These are phyloP conservation scores for Magnolia changhungtana DNA, from an alignment of 164 flowering plant genomes.

Conservation along the genomic window DNA sequence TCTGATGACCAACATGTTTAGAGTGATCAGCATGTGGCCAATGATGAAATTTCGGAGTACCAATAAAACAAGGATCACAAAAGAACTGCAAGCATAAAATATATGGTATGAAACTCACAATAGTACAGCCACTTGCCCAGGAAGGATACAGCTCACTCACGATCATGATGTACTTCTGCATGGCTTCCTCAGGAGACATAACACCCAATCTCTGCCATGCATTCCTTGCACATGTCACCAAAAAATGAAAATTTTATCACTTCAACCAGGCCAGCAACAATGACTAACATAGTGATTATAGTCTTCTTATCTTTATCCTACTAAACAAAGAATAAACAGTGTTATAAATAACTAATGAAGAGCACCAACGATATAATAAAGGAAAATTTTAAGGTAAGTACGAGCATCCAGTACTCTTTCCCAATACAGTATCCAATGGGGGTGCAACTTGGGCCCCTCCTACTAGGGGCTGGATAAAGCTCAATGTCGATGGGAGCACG, in stretches of 20 bases:
- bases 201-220: slow-evolving; percentile 98
- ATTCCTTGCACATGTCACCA: slow-evolving; percentile 57
- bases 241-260: slow-evolving; percentile 11
- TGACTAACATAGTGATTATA: background rate
- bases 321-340: background rate
- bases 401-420: no score
- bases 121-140: slow-evolving; percentile 61
- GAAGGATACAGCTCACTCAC: slow-evolving; percentile 82
- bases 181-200: slow-evolving; percentile 97
- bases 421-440: no score
- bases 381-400: no score
- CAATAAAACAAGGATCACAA: background rate
- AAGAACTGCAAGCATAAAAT: background rate
- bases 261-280: background rate
- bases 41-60: no score
- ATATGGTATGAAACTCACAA: slow-evolving; percentile 37
- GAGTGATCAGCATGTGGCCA: background rate
- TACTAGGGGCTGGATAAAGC: no score
- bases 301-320: background rate
- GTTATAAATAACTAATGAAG: background rate
- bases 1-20: slow-evolving; percentile 27
- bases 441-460: no score
- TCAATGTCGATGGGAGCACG: no score
- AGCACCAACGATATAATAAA: background rate
- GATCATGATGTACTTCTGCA: slow-evolving; percentile 81